Base-by-base conservation (phyloP, 2,329 filamentous ascomycete species). In the Aureobasidium sp. region DNA sequence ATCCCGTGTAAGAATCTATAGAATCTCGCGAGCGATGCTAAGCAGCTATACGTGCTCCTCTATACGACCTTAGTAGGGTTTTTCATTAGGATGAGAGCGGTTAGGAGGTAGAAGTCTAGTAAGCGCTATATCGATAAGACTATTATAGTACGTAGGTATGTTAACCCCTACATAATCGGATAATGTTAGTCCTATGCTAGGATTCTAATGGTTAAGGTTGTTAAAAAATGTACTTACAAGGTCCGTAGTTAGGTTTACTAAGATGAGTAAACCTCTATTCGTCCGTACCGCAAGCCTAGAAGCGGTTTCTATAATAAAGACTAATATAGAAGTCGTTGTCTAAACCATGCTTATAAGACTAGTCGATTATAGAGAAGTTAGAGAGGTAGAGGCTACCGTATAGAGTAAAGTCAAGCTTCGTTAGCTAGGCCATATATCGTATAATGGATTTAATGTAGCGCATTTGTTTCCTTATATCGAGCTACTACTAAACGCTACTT, bases 401-500 rank as follows among this genome's bases (percentile, higher is more conserved):
- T 9, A 37, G 47, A 38, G 40, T 6, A 57, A 62, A 54, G 19
- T 57, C 37, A 46, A 62, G 54, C 40, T 59, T 42, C 11, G 42
- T 58, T 8, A 57, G 46, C 47, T 62, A 10, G 45, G 45, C 45
- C 45, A 49, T 49, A 25, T 49, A 15, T 49, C 45, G 45, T 10
- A 27, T 60, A 23, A 63, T 42, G 33, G 61, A 60, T 21, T 60
- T 19, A 31, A 57, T 60, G 25, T 43, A 35, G 7, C 50, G 51
- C 27, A 58, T 27, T 31, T 55, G 29, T 47, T 64, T 58, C 19
- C 35, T 31, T 10, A 40, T 23, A 33, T 49, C 45, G 27, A 49
- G 45, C 27, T 49, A 1, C 15, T 40, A 17, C 64, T 62, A 64
- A 21, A 61, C 71, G 73, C 31, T 57, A 63, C 60, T 72, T 57